phyloP scores from a whole-genome alignment of 148 eudicot species.

The Vaccinium corymbosum region DNA sequence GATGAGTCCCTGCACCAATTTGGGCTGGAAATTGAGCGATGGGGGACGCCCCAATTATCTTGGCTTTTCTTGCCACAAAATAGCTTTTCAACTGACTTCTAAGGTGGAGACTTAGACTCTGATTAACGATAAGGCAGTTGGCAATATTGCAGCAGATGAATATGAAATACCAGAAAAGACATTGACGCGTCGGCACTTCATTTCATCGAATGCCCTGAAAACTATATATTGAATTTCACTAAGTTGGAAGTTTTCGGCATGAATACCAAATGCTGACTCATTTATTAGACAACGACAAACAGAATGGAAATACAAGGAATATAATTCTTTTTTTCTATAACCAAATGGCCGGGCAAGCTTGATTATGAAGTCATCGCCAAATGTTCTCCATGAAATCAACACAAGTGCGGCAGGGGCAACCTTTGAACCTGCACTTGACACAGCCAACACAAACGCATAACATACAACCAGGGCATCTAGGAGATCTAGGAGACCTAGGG shows the following conservation, averaged over 20 bases:
- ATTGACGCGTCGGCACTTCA: no score
- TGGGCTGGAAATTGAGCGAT: no score
- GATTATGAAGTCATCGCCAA: neutral
- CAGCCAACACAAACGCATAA: neutral
- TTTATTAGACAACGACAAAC: neutral
- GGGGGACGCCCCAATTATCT: no score
- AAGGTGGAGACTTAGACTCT: no score
- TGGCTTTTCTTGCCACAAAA: no score
- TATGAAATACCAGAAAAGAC: no score
- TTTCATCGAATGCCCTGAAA: neutral
- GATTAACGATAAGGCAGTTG: no score
- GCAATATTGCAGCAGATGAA: no score
- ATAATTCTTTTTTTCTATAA: neutral
- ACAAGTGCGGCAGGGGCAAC: neutral
- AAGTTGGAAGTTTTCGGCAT: neutral
- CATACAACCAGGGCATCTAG: neutral
- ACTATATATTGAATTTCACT: neutral
- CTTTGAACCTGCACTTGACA: conserved; percentile 4
- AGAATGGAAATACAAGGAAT: neutral
- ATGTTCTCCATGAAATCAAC: neutral
- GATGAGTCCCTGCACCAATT: no score
- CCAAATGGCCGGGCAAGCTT: no score
- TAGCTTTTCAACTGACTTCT: no score
- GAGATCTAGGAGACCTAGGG: neutral
- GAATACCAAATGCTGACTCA: neutral